These are phyloP conservation scores for Boeremia exigua DNA, from an alignment of 2,329 filamentous ascomycete species.

Conservation along the genomic window DNA sequence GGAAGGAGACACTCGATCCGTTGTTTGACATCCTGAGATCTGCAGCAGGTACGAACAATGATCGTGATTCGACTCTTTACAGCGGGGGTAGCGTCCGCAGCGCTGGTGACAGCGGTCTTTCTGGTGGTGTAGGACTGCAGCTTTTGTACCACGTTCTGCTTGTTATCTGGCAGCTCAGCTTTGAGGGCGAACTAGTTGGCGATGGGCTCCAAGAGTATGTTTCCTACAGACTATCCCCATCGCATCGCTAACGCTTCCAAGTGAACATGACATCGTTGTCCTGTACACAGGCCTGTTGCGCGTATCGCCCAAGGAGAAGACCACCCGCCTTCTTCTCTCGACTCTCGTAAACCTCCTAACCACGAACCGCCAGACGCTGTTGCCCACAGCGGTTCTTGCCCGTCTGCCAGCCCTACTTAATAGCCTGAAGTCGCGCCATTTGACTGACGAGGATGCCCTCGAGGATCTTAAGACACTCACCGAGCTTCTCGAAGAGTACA, in stretches of 20 bases:
- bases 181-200: slow-evolving; percentile 74
- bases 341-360: slow-evolving; percentile 88
- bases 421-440: slow-evolving; percentile 61
- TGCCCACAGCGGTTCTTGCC: slow-evolving; percentile 85
- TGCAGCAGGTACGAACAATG: slow-evolving; percentile 75
- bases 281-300: slow-evolving; percentile 92
- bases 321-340: slow-evolving; percentile 86
- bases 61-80: slow-evolving; percentile 66
- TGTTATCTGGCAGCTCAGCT: slow-evolving; percentile 95
- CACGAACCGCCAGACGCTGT: slow-evolving; percentile 69
- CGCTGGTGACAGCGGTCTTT: slow-evolving; percentile 62
- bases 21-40: slow-evolving; percentile 79
- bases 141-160: slow-evolving; percentile 92
- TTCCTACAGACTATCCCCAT: neutral
- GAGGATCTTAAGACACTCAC: slow-evolving; percentile 56
- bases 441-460: slow-evolving; percentile 60
- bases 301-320: slow-evolving; percentile 96
- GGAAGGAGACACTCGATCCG: slow-evolving; percentile 81
- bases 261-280: slow-evolving; percentile 89
- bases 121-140: slow-evolving; percentile 86
- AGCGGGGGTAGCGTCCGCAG: slow-evolving; percentile 65
- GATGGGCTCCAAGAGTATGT: slow-evolving; percentile 84
- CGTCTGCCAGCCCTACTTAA: slow-evolving; percentile 71
- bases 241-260: slow-evolving; percentile 48
- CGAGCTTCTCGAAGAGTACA: slow-evolving; percentile 83